These are phyloP conservation scores for Heterobasidion occidentale DNA, from an alignment of 1,284 basidiomycete species.

Conservation along the genomic window DNA sequence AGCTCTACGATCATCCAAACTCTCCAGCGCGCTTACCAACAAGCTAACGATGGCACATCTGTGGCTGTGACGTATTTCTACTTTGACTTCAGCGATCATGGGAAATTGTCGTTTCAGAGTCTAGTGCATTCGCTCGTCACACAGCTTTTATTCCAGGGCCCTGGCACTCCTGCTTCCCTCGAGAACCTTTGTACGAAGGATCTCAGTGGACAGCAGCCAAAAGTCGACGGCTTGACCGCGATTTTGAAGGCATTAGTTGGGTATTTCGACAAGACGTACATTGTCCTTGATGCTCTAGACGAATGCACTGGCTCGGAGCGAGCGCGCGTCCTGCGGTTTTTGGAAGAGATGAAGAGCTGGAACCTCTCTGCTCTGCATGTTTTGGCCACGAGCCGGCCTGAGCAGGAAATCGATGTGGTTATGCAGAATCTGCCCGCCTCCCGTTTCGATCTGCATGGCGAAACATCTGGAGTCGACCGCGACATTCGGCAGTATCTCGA, in stretches of 20 bases:
- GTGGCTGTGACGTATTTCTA: slow-evolving; percentile 1
- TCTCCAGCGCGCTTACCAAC: neutral
- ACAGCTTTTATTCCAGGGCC: slow-evolving; percentile 1
- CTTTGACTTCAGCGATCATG: neutral
- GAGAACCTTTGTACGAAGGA: neutral
- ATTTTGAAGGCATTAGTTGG: neutral
- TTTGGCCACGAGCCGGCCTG: neutral
- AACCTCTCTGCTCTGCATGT: neutral
- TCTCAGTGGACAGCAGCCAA: neutral
- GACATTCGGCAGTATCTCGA: neutral
- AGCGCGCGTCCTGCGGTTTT: neutral
- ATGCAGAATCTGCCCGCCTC: neutral
- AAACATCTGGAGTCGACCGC: neutral
- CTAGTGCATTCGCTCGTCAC: slow-evolving; percentile 1
- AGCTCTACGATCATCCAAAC: slow-evolving; percentile 3
- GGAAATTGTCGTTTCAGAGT: neutral
- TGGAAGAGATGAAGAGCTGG: neutral
- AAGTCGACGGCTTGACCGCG: neutral
- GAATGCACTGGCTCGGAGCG: slow-evolving; percentile 3
- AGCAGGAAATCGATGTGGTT: neutral
- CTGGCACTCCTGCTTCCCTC: neutral
- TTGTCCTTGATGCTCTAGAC: slow-evolving; percentile 3
- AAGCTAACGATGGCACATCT: neutral
- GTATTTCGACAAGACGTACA: neutral
- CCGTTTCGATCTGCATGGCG: too few species aligned